Conservation (phyloP, 306 rosid species). For the Gleditsia sinensis region DNA sequence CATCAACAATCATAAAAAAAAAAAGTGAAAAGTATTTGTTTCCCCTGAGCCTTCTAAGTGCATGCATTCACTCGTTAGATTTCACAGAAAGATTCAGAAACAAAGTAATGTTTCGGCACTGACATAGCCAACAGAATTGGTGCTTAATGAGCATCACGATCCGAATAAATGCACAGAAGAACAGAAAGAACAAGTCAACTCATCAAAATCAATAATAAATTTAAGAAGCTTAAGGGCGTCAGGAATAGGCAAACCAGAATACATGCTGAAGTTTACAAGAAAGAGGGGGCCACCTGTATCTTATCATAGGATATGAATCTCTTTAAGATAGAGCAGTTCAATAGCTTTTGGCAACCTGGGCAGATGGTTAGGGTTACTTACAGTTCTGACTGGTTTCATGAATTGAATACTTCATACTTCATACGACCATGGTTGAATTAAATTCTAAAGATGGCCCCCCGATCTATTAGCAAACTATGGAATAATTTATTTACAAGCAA, state of each 20-base stretch:
- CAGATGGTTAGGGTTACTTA: neutral
- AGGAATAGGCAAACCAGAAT: slow-evolving; percentile 17
- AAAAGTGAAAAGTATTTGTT: neutral
- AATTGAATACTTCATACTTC: slow-evolving; percentile 30
- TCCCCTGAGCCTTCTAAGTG: neutral
- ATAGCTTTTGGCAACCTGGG: neutral
- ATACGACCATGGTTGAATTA: neutral
- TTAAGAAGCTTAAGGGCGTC: neutral
- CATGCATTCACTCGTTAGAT: neutral
- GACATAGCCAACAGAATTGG: neutral
- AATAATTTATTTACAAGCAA: neutral
- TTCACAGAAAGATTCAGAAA: neutral
- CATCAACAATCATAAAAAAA: neutral
- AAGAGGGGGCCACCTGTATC: slow-evolving; percentile 4
- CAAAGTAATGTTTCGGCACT: neutral
- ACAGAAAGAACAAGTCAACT: neutral
- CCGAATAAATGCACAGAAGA: neutral
- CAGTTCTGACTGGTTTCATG: neutral
- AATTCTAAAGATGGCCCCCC: neutral
- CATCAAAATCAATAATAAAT: slow-evolving; percentile 9
- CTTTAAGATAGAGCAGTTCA: neutral
- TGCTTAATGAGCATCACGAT: neutral
- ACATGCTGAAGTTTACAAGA: slow-evolving; percentile 9
- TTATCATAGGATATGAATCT: neutral
- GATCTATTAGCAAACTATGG: slow-evolving; percentile 15